Evolutionary conservation across 495 filamentous ascomycete genomes (phyloP), one percentile per base, ranked within the genome.

Genomic region (Neurospora hispaniola): DNA sequence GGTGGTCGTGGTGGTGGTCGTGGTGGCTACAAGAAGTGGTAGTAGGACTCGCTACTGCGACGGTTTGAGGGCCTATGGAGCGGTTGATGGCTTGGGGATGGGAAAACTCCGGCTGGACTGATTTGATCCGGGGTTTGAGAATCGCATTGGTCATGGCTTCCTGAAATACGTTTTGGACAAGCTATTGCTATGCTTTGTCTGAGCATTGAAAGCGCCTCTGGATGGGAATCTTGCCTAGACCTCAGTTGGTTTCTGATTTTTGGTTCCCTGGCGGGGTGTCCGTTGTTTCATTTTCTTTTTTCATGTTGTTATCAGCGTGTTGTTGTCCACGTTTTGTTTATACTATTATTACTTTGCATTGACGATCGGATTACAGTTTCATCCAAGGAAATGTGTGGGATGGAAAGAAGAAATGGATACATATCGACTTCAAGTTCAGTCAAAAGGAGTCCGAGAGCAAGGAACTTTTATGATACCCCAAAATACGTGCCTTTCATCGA

Each of bases 1-100:
- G 68, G 75, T 40, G 39, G 75, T 27, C 69, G 71, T 2, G 48
- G 48, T 9, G 20, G 59, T 38, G 41, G 71, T 20, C 10, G 70
- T 23, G 70, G 70, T 20, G 12, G 70, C 23, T 44, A 7, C 70
- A 71, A 42, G 39, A 42, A 71, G 35, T n/a, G n/a, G 44, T 69
- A 72, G 38, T 6, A 14, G 23, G 48, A 59, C 5, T 59, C 5
- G 20, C 48, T 59, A 14, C 2, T 59, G 20, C 48, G 48, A 31
- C 20, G 48, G 48, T 14, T 59, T 31, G 48, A 59, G 48, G 48
- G 14, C 4, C 5, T 2, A 59, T 59, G 20, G 23, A 59, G 23
- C 46, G 43, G 11, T 12, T 18, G 54, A 35, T 31, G 54, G 54
- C 20, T 5, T 27, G 54, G 54, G 6, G 31, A 4, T 27, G 12